phyloP scores from a whole-genome alignment of 129 eudicot species.

The Saussurea involucrata region DNA sequence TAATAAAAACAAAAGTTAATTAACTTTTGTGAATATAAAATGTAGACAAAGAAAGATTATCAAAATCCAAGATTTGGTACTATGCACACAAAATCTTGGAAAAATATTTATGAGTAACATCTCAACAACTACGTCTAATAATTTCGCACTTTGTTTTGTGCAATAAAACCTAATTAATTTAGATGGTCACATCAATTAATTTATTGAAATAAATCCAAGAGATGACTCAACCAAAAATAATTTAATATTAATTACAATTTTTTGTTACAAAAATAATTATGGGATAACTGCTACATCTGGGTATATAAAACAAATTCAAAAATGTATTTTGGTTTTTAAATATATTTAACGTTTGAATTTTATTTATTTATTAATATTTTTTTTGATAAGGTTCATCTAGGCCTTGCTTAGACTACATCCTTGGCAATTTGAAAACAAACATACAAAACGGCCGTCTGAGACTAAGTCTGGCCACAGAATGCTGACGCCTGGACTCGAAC shows the following conservation, averaged over 20 bases:
- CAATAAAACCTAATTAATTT: neutral
- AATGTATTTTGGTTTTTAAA: neutral
- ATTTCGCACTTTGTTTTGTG: neutral
- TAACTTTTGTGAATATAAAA: neutral
- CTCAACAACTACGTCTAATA: neutral
- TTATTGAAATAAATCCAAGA: neutral
- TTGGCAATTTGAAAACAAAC: no score
- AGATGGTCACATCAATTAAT: neutral
- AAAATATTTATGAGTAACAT: neutral
- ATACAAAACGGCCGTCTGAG: no score
- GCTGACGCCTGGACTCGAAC: no score
- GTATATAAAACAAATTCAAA: neutral
- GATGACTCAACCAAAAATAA: neutral
- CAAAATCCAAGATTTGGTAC: neutral
- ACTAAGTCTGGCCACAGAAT: no score
- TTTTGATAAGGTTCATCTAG: no score
- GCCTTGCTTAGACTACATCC: no score
- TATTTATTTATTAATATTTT: no score
- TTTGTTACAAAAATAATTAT: neutral
- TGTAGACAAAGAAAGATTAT: neutral
- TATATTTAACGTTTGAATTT: neutral
- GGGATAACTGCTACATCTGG: neutral
- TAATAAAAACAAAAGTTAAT: neutral
- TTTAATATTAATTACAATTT: neutral
- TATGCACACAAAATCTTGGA: neutral